Evolutionary conservation across 2,329 filamentous ascomycete genomes (phyloP).

Genomic region (Neobulgaria alba): DNA sequence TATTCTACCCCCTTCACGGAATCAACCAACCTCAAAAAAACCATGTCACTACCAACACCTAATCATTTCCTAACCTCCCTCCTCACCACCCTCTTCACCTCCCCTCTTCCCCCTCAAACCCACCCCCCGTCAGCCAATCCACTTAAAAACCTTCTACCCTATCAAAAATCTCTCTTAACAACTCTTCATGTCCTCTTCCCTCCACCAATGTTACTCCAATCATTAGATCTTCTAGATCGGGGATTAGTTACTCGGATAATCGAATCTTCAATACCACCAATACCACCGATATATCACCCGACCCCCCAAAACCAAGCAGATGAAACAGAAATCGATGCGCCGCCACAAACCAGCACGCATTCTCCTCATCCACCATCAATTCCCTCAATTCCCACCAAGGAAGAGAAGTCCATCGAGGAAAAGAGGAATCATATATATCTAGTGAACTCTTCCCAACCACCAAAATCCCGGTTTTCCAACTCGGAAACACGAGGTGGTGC

Average conservation of each 20-base stretch:
- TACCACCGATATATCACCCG: neutral
- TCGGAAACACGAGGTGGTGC: too few relatives aligned
- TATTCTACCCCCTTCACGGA: too few relatives aligned
- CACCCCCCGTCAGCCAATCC: slow-evolving; percentile 11
- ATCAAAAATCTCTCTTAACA: slow-evolving; percentile 38
- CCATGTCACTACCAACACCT: slow-evolving; percentile 19
- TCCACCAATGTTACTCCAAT: slow-evolving; percentile 62
- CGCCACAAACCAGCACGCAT: slow-evolving; percentile 12
- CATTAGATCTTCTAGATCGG: slow-evolving; percentile 80
- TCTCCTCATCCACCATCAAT: neutral
- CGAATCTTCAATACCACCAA: neutral
- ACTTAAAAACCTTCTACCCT: slow-evolving; percentile 14
- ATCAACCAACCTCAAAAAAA: too few relatives aligned
- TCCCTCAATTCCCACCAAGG: neutral
- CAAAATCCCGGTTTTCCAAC: slow-evolving; percentile 23
- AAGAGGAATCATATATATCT: slow-evolving; percentile 11
- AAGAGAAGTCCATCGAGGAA: too few relatives aligned
- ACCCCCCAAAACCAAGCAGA: neutral
- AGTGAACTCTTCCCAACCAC: slow-evolving; percentile 26
- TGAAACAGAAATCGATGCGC: neutral
- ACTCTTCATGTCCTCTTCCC: slow-evolving; percentile 73
- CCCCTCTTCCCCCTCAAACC: neutral
- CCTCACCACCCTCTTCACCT: slow-evolving; percentile 11
- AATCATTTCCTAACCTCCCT: slow-evolving; percentile 24
- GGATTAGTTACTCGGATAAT: slow-evolving; percentile 55